These are phyloP conservation scores for Pseudoturritis turrita DNA, from an alignment of 345 rosid genomes.

Conservation along the genomic window DNA sequence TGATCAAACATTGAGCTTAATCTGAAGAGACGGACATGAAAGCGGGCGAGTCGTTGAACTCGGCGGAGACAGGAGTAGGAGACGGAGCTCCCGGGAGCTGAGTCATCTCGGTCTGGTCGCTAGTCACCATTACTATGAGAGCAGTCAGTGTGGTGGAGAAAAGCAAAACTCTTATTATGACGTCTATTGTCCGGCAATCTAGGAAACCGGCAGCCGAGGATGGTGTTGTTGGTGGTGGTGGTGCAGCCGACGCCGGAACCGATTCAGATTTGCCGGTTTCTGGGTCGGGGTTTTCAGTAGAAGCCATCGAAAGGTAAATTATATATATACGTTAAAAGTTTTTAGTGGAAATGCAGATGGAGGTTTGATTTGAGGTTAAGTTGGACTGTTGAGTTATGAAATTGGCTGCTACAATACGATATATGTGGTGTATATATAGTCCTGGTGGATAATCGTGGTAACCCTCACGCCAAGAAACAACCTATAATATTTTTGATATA, in stretches of 20 bases:
- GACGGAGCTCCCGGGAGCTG: conserved; percentile 15
- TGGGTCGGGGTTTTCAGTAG: conserved; percentile 38
- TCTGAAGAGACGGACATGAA: conserved; percentile 46
- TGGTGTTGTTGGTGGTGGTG: conserved; percentile 13
- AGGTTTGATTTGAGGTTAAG: background rate
- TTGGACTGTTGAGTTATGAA: background rate
- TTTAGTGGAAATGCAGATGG: background rate
- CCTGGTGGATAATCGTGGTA: background rate
- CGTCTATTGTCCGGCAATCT: conserved; percentile 32
- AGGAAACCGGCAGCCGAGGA: conserved; percentile 2
- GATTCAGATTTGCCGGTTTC: conserved; percentile 29
- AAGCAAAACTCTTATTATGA: conserved; percentile 46
- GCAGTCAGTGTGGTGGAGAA: conserved; percentile 50
- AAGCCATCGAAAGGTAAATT: conserved; percentile 37
- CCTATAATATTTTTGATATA: background rate
- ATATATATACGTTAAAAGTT: background rate
- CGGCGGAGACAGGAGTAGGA: conserved; percentile 31
- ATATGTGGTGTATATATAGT: background rate
- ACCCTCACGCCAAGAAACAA: conserved; percentile 27
- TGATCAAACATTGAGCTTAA: background rate
- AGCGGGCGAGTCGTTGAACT: conserved; percentile 70
- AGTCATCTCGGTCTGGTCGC: conserved; percentile 47
- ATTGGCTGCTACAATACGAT: background rate
- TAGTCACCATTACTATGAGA: conserved; percentile 51
- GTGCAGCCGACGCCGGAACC: conserved; percentile 2